Conservation (phyloP, 768 basidiomycete genomes). For the Naematelia encephala region DNA sequence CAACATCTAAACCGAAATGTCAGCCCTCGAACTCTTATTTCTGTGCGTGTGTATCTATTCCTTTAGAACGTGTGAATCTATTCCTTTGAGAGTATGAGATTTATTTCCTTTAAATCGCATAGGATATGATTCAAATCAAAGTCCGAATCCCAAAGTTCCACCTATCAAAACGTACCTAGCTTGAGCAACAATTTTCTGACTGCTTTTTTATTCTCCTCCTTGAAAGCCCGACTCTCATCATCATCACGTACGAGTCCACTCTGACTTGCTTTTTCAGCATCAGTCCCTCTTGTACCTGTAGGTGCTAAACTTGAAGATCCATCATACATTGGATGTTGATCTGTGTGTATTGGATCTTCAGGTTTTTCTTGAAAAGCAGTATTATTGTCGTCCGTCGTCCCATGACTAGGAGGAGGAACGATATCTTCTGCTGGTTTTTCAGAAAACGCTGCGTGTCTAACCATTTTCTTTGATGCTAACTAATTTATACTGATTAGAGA, state of each 20-base stretch:
- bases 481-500: neutral
- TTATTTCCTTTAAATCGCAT: no score
- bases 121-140: no score
- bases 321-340: neutral
- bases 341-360: neutral
- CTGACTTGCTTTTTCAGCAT: conserved; percentile 35
- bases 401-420: neutral
- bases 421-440: neutral
- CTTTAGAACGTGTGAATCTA: no score
- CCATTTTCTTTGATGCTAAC: neutral
- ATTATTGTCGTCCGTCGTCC: neutral
- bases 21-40: no score
- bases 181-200: conserved; percentile 37
- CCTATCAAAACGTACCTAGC: no score
- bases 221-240: conserved; percentile 11
- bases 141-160: no score
- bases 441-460: conserved; percentile 1
- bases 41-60: no score
- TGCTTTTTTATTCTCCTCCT: conserved; percentile 25
- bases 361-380: conserved; percentile 1
- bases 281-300: conserved; percentile 22
- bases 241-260: neutral
- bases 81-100: no score
- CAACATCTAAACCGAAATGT: conserved; percentile 45
- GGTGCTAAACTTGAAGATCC: conserved; percentile 3